phyloP scores from a whole-genome alignment of 768 basidiomycete genomes.

The Suillus sp. region DNA sequence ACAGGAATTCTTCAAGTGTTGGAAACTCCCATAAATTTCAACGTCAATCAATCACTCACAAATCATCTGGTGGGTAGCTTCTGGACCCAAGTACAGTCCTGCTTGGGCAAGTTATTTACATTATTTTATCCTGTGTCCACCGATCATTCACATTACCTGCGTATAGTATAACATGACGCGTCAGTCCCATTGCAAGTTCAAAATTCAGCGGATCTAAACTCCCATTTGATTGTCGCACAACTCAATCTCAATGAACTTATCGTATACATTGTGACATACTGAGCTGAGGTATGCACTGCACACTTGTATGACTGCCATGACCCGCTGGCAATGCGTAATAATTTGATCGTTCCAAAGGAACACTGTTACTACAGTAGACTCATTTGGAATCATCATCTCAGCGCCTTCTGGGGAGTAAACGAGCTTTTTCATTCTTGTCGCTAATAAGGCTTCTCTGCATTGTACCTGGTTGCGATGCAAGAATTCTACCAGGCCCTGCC shows the following conservation, averaged over 20 bases:
- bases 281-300: not conserved
- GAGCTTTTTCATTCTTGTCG: not conserved
- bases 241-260: not conserved
- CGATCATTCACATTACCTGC: not conserved
- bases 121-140: not conserved
- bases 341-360: not conserved
- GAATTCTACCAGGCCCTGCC: not conserved
- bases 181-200: not conserved
- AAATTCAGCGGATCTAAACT: not conserved
- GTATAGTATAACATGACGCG: not conserved
- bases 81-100: not conserved
- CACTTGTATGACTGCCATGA: not conserved
- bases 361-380: not conserved
- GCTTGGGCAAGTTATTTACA: not conserved
- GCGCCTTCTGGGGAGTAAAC: not conserved
- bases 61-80: not conserved
- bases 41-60: not conserved
- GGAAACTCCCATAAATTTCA: not conserved
- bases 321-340: not conserved
- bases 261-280: not conserved
- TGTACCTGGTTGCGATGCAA: constrained; percentile 3
- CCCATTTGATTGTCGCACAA: not conserved
- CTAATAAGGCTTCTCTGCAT: not conserved
- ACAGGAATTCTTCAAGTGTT: not conserved
- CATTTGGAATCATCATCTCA: not conserved